phyloP scores from a whole-genome alignment of 2,329 filamentous ascomycete species.

The Lachnellula hyalina region DNA sequence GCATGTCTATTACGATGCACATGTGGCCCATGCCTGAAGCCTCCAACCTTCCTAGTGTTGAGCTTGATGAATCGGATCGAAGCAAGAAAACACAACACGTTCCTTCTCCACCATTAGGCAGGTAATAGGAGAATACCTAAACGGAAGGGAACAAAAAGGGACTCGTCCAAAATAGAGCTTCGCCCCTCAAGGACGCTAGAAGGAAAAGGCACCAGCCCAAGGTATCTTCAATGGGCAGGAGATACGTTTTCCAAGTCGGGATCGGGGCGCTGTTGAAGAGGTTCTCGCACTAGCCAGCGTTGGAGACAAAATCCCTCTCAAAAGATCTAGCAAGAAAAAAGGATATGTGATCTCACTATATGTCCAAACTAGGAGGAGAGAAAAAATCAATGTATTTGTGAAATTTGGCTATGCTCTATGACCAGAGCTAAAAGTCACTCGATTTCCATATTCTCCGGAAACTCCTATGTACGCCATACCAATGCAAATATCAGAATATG shows the following conservation, averaged over 20 bases:
- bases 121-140: too few species aligned
- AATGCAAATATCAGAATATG: neutral
- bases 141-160: too few species aligned
- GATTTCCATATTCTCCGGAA: neutral
- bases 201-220: too few species aligned
- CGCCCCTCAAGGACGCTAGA: too few species aligned
- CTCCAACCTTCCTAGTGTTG: neutral
- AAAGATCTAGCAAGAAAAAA: too few species aligned
- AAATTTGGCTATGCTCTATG: neutral
- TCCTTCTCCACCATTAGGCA: too few species aligned
- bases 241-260: too few species aligned
- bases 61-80: neutral
- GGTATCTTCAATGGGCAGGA: too few species aligned
- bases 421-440: neutral
- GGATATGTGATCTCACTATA: too few species aligned
- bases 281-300: too few species aligned
- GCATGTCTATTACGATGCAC: conserved; percentile 63
- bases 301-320: neutral
- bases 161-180: too few species aligned
- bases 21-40: conserved; percentile 53
- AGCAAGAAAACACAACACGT: neutral
- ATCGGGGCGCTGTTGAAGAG: too few species aligned
- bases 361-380: neutral
- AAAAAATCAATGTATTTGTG: neutral
- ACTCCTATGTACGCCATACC: neutral